These are phyloP conservation scores for Mycena citricolor DNA, from an alignment of 1,284 basidiomycete species.

Conservation along the genomic window DNA sequence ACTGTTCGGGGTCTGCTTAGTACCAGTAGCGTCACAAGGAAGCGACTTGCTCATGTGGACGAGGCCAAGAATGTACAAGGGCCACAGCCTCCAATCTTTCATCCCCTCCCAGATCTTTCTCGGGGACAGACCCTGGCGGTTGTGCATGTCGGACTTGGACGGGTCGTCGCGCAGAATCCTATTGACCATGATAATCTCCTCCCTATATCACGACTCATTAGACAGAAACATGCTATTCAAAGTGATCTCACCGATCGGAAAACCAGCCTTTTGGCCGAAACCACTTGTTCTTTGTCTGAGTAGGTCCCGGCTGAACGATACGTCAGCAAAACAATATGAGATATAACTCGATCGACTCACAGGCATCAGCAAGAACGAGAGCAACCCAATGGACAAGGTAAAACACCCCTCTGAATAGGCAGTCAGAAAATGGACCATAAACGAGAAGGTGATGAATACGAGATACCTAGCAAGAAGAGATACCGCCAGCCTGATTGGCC, in stretches of 20 bases:
- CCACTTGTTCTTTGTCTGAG: slow-evolving; percentile 61
- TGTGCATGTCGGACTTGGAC: slow-evolving; percentile 63
- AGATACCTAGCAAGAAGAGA: slow-evolving; percentile 47
- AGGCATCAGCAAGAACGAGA: slow-evolving; percentile 51
- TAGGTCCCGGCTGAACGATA: slow-evolving; percentile 69
- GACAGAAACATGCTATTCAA: too few species aligned
- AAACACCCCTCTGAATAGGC: slow-evolving; percentile 43
- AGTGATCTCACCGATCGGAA: slow-evolving; percentile 36
- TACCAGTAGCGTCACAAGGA: too few species aligned
- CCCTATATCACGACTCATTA: slow-evolving; percentile 34
- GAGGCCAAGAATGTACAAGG: slow-evolving; percentile 50
- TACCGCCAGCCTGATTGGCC: slow-evolving; percentile 61
- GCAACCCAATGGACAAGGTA: slow-evolving; percentile 54
- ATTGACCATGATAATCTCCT: slow-evolving; percentile 62
- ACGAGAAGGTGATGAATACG: neutral
- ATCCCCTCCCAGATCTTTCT: slow-evolving; percentile 47
- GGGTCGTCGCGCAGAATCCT: slow-evolving; percentile 60
- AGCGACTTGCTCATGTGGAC: slow-evolving; percentile 41
- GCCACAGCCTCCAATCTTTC: slow-evolving; percentile 57
- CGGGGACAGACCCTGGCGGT: slow-evolving; percentile 53
- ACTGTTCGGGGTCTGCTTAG: too few species aligned
- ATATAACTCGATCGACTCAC: slow-evolving; percentile 6
- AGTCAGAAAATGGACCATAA: neutral
- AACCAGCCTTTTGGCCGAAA: slow-evolving; percentile 60
- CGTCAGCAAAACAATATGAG: neutral